Conservation (phyloP, 148 eudicot species). For the Camellia granthamiana region DNA sequence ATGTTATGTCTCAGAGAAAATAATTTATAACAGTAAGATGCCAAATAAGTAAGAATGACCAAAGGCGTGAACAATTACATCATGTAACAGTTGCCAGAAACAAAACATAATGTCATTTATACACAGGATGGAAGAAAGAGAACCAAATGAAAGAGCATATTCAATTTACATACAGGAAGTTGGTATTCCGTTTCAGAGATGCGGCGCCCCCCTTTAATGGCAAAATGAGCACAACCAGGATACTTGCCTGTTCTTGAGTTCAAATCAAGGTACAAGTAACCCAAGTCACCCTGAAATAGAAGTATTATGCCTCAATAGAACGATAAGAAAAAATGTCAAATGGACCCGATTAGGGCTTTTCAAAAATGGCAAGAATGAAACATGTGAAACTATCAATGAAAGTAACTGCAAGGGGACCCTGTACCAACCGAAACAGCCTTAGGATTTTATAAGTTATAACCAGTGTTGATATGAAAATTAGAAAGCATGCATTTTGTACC, state of each 20-base stretch:
- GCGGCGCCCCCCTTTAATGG: slow-evolving; percentile 87
- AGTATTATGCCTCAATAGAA: slow-evolving; percentile 4
- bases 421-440: neutral
- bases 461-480: neutral
- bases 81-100: neutral
- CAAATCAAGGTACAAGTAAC: slow-evolving; percentile 89
- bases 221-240: slow-evolving; percentile 97
- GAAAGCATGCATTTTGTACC: neutral
- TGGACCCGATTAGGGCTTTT: neutral
- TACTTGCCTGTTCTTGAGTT: slow-evolving; percentile 81
- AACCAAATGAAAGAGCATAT: neutral
- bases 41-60: neutral
- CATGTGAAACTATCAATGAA: neutral
- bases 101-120: neutral
- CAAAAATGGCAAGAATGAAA: neutral
- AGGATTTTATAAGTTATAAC: neutral
- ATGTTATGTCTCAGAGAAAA: too few relatives aligned
- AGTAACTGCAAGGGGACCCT: slow-evolving; percentile 8
- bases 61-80: neutral
- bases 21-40: neutral
- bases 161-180: slow-evolving; percentile 63
- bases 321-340: neutral
- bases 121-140: neutral
- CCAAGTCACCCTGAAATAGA: slow-evolving; percentile 83
- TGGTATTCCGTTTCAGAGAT: slow-evolving; percentile 87